Base-by-base conservation (phyloP, 73 alveolate species). In the Symbiodinium natans region DNA sequence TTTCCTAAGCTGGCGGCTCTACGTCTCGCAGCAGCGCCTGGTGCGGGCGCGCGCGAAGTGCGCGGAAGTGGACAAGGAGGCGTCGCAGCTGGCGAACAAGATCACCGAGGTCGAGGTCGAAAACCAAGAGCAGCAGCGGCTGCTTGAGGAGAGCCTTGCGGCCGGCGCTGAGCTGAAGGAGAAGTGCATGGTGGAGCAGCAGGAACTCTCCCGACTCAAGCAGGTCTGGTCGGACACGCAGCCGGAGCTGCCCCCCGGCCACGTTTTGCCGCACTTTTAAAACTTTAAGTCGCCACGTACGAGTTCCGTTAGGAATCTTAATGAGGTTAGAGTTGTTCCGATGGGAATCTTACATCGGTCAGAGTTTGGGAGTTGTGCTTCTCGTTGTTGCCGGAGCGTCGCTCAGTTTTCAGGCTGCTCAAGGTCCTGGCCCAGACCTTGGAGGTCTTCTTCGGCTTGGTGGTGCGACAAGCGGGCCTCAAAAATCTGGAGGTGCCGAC, bases 31-130 rank as follows among this genome's bases (percentile, higher is more conserved):
- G 43, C 92, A 77, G 23, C 92, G 98, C 21, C 38, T 77, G 46
- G 84, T 77, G 36, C 46, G 84, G 54, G 98, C 98, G 11, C 59
- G 41, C 38, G 92, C 82, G 46, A 80, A 92, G 92, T 92, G 98
- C 41, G 41, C 56, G 23, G 92, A 92, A 46, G 98, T 92, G 83
- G 98, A 92, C 71, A 85, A 71, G 23, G 90, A 92, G 33, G 98
- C 98, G 11, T 74, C 98, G 42, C 46, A 63, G 40, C 54, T 92
- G 83, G 98, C 98, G 56, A 92, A 92, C 83, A 42, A 77, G 84
- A 92, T 92, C 92, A 92, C 98, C 8, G 98, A 92, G 98, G 98
- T 92, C 63, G 95, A 92, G 42, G 63, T 92, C 56, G 92, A 75
- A 25, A 75, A 75, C 36, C 84, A 92, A 52, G 92, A 74, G 68